Evolutionary conservation across 108 stramenopile species (phyloP), one percentile per base, ranked within the genome.

Genomic region (Chaetoceros tenuissimus): DNA sequence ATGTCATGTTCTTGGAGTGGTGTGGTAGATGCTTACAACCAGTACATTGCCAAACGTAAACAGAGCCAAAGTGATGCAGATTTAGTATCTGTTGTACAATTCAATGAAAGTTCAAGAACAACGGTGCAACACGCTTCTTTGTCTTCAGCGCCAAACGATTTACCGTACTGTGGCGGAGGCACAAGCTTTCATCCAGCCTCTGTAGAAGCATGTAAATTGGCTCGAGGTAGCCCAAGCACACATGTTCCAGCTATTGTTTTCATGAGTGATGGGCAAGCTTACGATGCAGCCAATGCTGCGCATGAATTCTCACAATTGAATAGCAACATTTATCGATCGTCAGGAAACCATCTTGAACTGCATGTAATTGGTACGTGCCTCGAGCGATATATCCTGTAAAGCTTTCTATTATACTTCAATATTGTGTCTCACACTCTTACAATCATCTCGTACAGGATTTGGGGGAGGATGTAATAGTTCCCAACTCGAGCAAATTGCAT

Each of bases 41-140:
- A 68, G 31, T 81, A 72, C 52, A 27, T 72, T 21, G 27, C 55
- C 8, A 56, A 64, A 24, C 69, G 80, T 8, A 51, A 58, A 27
- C 60, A 74, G 34, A 73, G 62, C 31, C 80, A 81, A 51, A 51
- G 55, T 48, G 55, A 62, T 2, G 48, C 60, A 16, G 80, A 81
- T 81, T 60, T 81, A 16, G 73, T 81, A 2, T 77, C 75, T 3
- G 73, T 81, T 45, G 67, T 81, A 20, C 80, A 81, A 51, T 81
- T 81, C 51, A 31, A 49, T 21, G 10, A 8, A 10, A 0, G 0
- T 1, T 50, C 76, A 24, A 50, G 71, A 47, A 47, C 68, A 19
- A 81, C 80, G 24, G 69, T 77, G 26, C 22, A 52, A 2, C 29
- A 40, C 24, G 3, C 57, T 3, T n/a, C n/a, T n/a, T 52, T 79